Conservation (phyloP, 2,329 filamentous ascomycete genomes). For the Paecilomyces dactylethromorphus region DNA sequence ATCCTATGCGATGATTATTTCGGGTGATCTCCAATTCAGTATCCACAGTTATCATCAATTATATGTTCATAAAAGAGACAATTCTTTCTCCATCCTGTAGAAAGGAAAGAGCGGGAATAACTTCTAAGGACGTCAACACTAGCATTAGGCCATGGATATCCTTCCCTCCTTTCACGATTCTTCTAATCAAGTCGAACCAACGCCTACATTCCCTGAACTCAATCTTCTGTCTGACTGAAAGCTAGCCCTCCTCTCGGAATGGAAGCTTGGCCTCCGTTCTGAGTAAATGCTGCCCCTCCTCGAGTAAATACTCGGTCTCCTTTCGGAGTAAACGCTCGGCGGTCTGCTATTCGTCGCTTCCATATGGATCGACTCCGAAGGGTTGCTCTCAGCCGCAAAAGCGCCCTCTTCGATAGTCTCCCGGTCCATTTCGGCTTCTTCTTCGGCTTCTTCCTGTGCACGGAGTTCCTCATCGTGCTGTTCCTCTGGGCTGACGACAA, state of each 20-base stretch:
- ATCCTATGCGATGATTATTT: no score
- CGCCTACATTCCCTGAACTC: not conserved
- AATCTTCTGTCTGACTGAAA: not conserved
- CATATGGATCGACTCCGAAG: not conserved
- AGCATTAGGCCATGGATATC: no score
- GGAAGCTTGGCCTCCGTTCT: no score
- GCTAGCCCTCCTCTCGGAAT: not conserved
- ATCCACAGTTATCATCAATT: no score
- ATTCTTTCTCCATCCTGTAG: not conserved
- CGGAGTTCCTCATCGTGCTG: not conserved
- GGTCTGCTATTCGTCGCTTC: not conserved
- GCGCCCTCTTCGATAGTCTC: not conserved
- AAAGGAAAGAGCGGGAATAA: not conserved
- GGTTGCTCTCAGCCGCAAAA: not conserved
- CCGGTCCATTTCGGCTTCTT: not conserved
- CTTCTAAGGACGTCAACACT: not conserved
- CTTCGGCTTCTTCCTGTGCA: not conserved
- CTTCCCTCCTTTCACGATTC: no score
- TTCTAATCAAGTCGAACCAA: not conserved
- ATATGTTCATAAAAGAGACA: no score
- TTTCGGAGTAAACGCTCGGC: not conserved
- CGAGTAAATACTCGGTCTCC: no score
- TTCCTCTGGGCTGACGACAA: slow-evolving; percentile 4
- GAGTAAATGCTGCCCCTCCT: no score
- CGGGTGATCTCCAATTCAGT: no score